Evolutionary conservation across 2,329 filamentous ascomycete species (phyloP).

Genomic region (Microdochium trichocladiopsis): DNA sequence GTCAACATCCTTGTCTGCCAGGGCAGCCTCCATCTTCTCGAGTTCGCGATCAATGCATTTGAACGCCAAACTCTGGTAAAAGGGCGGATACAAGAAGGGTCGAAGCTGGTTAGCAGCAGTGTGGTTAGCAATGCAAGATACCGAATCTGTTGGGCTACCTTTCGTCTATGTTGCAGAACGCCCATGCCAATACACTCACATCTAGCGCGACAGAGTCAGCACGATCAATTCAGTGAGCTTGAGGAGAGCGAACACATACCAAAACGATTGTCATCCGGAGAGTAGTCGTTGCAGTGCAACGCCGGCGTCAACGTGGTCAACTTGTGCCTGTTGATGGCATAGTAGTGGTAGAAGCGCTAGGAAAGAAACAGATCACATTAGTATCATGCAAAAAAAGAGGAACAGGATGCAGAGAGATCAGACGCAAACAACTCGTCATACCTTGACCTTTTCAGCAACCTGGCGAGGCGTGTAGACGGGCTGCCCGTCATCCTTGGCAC

Average conservation of each 20-base stretch:
- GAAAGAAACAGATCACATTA: slow-evolving; percentile 2
- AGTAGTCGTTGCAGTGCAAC: slow-evolving; percentile 35
- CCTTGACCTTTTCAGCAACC: slow-evolving; percentile 36
- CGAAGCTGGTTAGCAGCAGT: slow-evolving; percentile 14
- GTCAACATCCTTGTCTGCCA: slow-evolving; percentile 6
- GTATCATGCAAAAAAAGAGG: neutral
- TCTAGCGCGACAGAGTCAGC: neutral
- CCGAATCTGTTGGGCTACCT: too few relatives aligned
- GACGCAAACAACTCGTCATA: neutral
- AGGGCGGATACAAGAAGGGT: slow-evolving; percentile 28
- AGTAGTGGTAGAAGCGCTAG: slow-evolving; percentile 40
- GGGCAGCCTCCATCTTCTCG: slow-evolving; percentile 21
- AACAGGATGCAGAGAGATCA: neutral
- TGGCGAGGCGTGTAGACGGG: slow-evolving; percentile 26
- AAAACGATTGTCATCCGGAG: slow-evolving; percentile 34
- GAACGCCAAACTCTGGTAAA: slow-evolving; percentile 27
- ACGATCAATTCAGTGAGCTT: neutral
- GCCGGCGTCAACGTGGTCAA: slow-evolving; percentile 54
- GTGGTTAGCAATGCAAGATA: neutral
- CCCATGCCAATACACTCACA: too few relatives aligned
- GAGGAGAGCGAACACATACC: slow-evolving; percentile 6
- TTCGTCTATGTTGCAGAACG: too few relatives aligned
- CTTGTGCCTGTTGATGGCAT: slow-evolving; percentile 61
- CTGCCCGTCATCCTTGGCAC: slow-evolving; percentile 15
- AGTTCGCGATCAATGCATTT: slow-evolving; percentile 30